Evolutionary conservation across 2,329 filamentous ascomycete species (phyloP).

Genomic region (Fusarium coffeatum): DNA sequence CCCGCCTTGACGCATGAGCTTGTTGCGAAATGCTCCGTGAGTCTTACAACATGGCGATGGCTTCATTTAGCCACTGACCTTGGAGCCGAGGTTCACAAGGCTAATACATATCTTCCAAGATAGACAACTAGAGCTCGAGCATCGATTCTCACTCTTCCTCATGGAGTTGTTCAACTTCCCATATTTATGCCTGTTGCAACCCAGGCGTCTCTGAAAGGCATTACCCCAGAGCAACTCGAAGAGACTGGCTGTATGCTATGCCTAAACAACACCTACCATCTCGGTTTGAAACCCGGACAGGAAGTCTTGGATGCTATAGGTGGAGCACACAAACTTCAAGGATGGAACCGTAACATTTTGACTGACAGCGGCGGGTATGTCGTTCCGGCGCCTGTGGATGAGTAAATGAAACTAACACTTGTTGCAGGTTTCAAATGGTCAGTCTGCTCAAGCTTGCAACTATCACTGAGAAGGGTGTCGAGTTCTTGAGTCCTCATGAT

Average conservation of each 20-base stretch:
- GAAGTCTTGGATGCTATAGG: constrained; percentile 87
- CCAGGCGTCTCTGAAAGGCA: constrained; percentile 92
- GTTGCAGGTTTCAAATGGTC: constrained; percentile 94
- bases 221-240: constrained; percentile 92
- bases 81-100: constrained; percentile 3
- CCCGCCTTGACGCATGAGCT: constrained; percentile 83
- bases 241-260: constrained; percentile 90
- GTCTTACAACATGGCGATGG: constrained; percentile 47
- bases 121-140: constrained; percentile 96
- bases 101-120: constrained; percentile 38
- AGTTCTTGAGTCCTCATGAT: constrained; percentile 96
- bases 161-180: constrained; percentile 89
- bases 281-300: constrained; percentile 94
- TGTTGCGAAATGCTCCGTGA: constrained; percentile 81
- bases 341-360: constrained; percentile 94
- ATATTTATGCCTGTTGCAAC: constrained; percentile 99
- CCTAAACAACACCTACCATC: constrained; percentile 97
- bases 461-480: constrained; percentile 94
- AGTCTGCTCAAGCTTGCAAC: constrained; percentile 92
- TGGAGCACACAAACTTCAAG: constrained; percentile 93
- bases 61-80: constrained; percentile 16
- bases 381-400: not conserved
- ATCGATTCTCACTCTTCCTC: constrained; percentile 86
- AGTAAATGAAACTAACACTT: constrained; percentile 13
- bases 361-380: constrained; percentile 79